phyloP scores from a whole-genome alignment of 257 asterid genomes.

The Leptodermis oblonga region DNA sequence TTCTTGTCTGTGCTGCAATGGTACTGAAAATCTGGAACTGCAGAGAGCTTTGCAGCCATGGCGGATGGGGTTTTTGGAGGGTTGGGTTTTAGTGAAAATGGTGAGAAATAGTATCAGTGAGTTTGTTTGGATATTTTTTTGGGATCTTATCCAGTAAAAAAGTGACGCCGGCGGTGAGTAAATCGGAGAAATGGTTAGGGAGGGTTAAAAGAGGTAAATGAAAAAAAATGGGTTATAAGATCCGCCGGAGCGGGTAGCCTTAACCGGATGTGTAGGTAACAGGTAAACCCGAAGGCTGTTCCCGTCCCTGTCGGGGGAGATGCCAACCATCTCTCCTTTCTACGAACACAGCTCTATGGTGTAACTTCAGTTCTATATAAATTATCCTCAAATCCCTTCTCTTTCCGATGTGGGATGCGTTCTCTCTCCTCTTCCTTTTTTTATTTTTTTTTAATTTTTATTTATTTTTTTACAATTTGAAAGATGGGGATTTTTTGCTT shows the following conservation, averaged over 20 bases:
- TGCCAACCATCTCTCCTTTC: conserved; percentile 43
- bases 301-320: conserved; percentile 41
- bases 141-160: conserved; percentile 33
- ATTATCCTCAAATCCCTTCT: neutral
- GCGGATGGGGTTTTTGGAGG: conserved; percentile 16
- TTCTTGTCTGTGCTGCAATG: conserved; percentile 33
- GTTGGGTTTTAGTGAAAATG: neutral
- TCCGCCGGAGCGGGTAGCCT: conserved; percentile 33
- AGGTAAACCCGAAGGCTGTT: conserved; percentile 27
- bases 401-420: neutral
- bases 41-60: conserved; percentile 68
- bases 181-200: too few relatives aligned
- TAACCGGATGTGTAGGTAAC: conserved; percentile 29
- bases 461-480: too few relatives aligned
- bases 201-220: neutral
- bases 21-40: conserved; percentile 32
- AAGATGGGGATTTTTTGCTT: too few relatives aligned
- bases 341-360: conserved; percentile 15
- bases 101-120: conserved; percentile 1
- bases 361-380: neutral
- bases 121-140: conserved; percentile 22
- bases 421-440: too few relatives aligned
- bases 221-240: conserved; percentile 21
- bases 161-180: too few relatives aligned
- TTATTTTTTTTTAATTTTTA: too few relatives aligned